A percentile compares a stretch with the other conserved stretches of the same genome.
Evolutionary conservation across 2,329 filamentous ascomycete genomes (phyloP).

Genomic region (Colletotrichum viniferum): DNA sequence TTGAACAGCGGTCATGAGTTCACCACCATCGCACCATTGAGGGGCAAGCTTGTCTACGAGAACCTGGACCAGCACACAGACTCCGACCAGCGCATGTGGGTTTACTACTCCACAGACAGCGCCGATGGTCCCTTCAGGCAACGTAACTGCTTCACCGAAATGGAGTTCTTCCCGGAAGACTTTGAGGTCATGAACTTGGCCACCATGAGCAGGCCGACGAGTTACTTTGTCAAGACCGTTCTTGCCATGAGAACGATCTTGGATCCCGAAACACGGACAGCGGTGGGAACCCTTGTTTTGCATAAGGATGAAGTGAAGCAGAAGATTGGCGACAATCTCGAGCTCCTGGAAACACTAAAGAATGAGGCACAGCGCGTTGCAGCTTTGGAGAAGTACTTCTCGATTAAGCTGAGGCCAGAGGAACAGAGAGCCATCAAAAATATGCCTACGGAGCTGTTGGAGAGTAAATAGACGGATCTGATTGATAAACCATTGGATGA

Average conservation of each 20-base stretch:
- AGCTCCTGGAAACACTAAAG: slow-evolving; percentile 45
- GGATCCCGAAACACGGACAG: slow-evolving; percentile 16
- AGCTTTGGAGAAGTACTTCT: slow-evolving; percentile 55
- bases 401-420: slow-evolving; percentile 46
- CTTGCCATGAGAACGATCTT: slow-evolving; percentile 36
- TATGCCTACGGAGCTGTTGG: slow-evolving; percentile 23
- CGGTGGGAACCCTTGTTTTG: slow-evolving; percentile 47
- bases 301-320: slow-evolving; percentile 48
- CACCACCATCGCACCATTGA: slow-evolving; percentile 45
- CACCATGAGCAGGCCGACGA: slow-evolving; percentile 36
- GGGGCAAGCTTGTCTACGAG: slow-evolving; percentile 47
- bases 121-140: slow-evolving; percentile 41
- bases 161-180: slow-evolving; percentile 50
- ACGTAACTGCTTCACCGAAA: slow-evolving; percentile 56
- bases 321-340: slow-evolving; percentile 38
- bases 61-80: slow-evolving; percentile 35
- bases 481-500: not conserved
- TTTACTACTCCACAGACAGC: slow-evolving; percentile 36
- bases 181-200: slow-evolving; percentile 51
- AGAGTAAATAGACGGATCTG: not conserved
- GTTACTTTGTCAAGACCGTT: slow-evolving; percentile 42
- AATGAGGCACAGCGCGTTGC: slow-evolving; percentile 53
- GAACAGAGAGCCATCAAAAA: slow-evolving; percentile 55
- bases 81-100: slow-evolving; percentile 39
- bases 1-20: slow-evolving; percentile 29